Evolutionary conservation across 2,329 filamentous ascomycete genomes (phyloP).

Genomic region (Metarhizium anisopliae): DNA sequence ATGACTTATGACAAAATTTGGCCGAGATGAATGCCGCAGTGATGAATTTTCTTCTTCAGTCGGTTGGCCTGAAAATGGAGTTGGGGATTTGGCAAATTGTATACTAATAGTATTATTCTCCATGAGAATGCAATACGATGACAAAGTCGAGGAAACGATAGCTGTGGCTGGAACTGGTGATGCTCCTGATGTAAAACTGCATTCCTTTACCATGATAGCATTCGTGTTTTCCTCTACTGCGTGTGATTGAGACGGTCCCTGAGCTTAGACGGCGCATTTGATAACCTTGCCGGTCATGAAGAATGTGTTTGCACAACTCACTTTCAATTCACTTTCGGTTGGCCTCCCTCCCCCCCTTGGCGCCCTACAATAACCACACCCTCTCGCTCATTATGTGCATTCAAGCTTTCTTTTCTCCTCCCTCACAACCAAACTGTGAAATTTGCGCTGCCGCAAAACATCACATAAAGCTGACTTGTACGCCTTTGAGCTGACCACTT

Average conservation of each 20-base stretch:
- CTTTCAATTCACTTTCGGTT: background rate
- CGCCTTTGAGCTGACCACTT: background rate
- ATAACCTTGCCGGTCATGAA: background rate
- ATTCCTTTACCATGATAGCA: too few relatives aligned
- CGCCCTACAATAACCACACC: background rate
- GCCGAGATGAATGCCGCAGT: background rate
- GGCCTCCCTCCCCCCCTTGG: background rate
- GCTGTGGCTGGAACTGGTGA: background rate
- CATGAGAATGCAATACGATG: background rate
- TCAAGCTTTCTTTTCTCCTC: background rate
- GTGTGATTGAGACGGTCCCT: too few relatives aligned
- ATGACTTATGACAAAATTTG: conserved; percentile 18
- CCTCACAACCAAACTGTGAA: background rate
- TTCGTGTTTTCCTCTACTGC: too few relatives aligned
- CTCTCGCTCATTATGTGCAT: background rate
- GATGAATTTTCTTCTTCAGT: background rate
- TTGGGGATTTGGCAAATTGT: background rate
- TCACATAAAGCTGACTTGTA: background rate
- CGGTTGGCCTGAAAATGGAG: background rate
- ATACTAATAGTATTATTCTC: background rate
- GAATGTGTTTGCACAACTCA: background rate
- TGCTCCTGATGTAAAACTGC: background rate
- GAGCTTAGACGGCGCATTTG: too few relatives aligned
- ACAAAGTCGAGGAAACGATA: background rate
- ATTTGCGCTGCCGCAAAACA: background rate